Conservation (phyloP, 768 basidiomycete genomes). For the Mycena leptocephala region DNA sequence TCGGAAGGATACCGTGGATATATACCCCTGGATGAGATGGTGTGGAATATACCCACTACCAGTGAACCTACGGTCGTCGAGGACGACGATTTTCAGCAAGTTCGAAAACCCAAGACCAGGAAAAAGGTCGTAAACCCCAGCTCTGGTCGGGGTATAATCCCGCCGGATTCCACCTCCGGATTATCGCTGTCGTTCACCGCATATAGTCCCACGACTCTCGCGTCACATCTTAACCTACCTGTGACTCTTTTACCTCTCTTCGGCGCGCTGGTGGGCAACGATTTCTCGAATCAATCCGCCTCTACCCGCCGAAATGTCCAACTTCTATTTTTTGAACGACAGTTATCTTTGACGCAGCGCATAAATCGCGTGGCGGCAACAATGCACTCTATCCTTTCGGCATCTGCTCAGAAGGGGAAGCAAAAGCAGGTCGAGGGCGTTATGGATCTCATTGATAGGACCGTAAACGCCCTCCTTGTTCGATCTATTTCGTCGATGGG, state of each 20-base stretch:
- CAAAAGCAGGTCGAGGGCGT: conserved; percentile 75
- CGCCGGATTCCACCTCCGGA: conserved; percentile 64
- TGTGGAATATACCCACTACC: conserved; percentile 66
- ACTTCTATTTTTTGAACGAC: conserved; percentile 78
- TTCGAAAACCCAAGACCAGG: conserved; percentile 68
- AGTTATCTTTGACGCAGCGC: conserved; percentile 71
- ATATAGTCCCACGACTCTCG: conserved; percentile 76
- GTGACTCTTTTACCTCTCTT: conserved; percentile 82
- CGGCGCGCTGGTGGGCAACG: conserved; percentile 87
- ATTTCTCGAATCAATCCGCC: conserved; percentile 74
- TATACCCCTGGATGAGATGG: conserved; percentile 83
- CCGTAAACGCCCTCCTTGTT: conserved; percentile 72
- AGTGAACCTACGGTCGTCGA: conserved; percentile 39
- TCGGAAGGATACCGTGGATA: conserved; percentile 85
- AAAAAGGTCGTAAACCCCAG: conserved; percentile 53
- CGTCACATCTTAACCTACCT: conserved; percentile 78
- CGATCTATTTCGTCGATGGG: conserved; percentile 66
- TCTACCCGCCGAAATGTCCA: conserved; percentile 68
- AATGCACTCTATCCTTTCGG: conserved; percentile 68
- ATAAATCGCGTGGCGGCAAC: conserved; percentile 77
- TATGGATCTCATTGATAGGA: conserved; percentile 83
- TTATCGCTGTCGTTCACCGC: conserved; percentile 69
- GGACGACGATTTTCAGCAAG: conserved; percentile 70
- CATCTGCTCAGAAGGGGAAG: conserved; percentile 64
- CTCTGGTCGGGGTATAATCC: conserved; percentile 63